A percentile compares a stretch with the other conserved stretches of the same genome.
phyloP scores from a whole-genome alignment of 2,329 filamentous ascomycete genomes.

The Colletotrichum caudatum region DNA sequence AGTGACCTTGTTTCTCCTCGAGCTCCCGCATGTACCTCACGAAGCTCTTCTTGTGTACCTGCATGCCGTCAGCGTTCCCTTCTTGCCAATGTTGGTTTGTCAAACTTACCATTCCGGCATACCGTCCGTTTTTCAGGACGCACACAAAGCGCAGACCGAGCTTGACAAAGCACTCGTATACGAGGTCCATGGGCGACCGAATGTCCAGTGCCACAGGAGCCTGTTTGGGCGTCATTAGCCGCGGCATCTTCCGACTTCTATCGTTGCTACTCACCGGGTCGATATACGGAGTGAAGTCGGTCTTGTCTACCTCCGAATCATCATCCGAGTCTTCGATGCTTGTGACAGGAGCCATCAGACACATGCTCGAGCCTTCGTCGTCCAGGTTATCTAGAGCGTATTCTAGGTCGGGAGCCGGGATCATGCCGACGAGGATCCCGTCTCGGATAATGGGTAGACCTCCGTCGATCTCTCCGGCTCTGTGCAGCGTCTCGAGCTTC shows the following conservation, averaged over 20 bases:
- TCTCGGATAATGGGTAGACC: slow-evolving; percentile 88
- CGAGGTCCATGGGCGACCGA: slow-evolving; percentile 89
- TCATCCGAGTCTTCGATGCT: slow-evolving; percentile 74
- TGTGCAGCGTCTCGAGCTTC: slow-evolving; percentile 85
- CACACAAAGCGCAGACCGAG: slow-evolving; percentile 93
- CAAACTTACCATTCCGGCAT: slow-evolving; percentile 82
- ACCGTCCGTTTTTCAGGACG: slow-evolving; percentile 85
- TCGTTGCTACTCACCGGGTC: slow-evolving; percentile 74
- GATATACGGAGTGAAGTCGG: slow-evolving; percentile 91
- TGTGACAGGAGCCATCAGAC: slow-evolving; percentile 81
- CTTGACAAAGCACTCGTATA: slow-evolving; percentile 97
- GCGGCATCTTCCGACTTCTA: background rate
- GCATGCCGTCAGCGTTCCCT: slow-evolving; percentile 34
- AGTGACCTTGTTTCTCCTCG: slow-evolving; percentile 63
- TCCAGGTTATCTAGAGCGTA: slow-evolving; percentile 88
- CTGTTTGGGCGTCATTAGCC: slow-evolving; percentile 50
- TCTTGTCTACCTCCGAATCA: slow-evolving; percentile 69
- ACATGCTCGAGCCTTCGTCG: slow-evolving; percentile 79
- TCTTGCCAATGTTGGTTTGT: background rate
- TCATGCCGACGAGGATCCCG: slow-evolving; percentile 85
- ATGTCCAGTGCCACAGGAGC: slow-evolving; percentile 91
- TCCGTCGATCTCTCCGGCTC: slow-evolving; percentile 89
- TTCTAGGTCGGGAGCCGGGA: slow-evolving; percentile 93
- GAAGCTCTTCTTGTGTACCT: slow-evolving; percentile 96
- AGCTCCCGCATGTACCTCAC: slow-evolving; percentile 92